phyloP scores from a whole-genome alignment of 2,329 filamentous ascomycete species.

The Mariannaea sp. region DNA sequence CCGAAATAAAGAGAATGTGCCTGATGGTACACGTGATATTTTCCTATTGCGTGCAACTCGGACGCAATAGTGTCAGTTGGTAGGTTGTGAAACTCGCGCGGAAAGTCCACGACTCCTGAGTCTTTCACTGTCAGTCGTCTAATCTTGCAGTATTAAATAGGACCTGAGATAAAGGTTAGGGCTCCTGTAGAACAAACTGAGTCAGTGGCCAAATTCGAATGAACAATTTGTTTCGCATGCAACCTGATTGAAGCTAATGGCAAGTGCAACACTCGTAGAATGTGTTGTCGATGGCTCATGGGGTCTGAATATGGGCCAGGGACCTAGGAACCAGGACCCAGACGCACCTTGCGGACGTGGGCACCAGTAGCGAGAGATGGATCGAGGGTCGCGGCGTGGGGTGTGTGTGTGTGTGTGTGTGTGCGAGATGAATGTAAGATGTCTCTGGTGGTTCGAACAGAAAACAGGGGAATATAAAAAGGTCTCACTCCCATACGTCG shows the following conservation, averaged over 20 bases:
- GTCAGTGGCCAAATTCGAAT: conserved; percentile 16
- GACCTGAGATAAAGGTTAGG: conserved; percentile 1
- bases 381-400: conserved; percentile 13
- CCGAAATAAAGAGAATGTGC: background rate
- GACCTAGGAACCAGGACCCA: conserved; percentile 20
- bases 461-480: background rate
- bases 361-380: conserved; percentile 7
- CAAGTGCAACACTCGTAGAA: conserved; percentile 12
- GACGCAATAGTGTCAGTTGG: conserved; percentile 6
- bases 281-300: conserved; percentile 24
- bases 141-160: conserved; percentile 10
- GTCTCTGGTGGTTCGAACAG: background rate
- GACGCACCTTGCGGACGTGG: conserved; percentile 28
- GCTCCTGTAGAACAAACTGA: conserved; percentile 14
- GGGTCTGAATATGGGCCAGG: conserved; percentile 22
- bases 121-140: background rate
- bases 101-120: conserved; percentile 9
- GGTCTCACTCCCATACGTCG: background rate
- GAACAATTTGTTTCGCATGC: conserved; percentile 15
- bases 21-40: conserved; percentile 16
- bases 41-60: conserved; percentile 16
- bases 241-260: conserved; percentile 22
- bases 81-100: conserved; percentile 10
- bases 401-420: background rate
- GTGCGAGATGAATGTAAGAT: conserved; percentile 1